Base-by-base conservation (phyloP, 371 early-diverging fungal species). In the Mortierella sp. region DNA sequence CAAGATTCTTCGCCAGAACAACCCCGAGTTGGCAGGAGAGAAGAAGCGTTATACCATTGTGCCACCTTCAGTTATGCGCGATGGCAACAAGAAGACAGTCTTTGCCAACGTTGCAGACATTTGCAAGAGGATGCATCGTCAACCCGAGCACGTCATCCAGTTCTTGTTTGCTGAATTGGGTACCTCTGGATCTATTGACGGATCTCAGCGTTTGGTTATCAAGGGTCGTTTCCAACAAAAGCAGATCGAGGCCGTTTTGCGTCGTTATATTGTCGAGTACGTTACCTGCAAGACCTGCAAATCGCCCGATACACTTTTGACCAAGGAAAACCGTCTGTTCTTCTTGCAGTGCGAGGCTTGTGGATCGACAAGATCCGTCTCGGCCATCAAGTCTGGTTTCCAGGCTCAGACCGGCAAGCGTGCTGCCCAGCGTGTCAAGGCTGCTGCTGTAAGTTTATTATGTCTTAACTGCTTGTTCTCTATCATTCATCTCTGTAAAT, bases 221-320 rank as follows among this genome's bases (percentile, higher is more conserved):
- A 97, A 97, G 92, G 99, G 99, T 66, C 93, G 95, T 68, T 99
- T 98, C 95, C 96, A 97, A 86, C 99, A 97, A 86, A 97, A 97
- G 89, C 99, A 99, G 87, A 97, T 99, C 62, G 99, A 99, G 87
- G 97, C 95, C 70, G 96, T 99, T 60, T 86, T 99, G 72, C 97
- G 98, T 86, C 94, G 94, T 64, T 99, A 99, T 85, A 99, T 99
- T 86, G 96, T 95, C 66, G 98, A 99, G 86, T 99, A 99, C 78
- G 99, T 99, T 30, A 95, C 98, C 4, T 99, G 99, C 91, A 98
- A 97, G 89, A 97, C 97, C 43, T 99, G 99, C 93, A 98, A 97
- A 83, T 95, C 95, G 6, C 96, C 97, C 45, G 96, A 99, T 66
- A 99, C 99, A 18, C 90, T 94, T 32, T 87, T 99, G 83, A 93